A percentile compares a stretch with the other conserved stretches of the same genome.
Conservation (phyloP, 192 early-diverging fungal genomes). For the Coemansia brasiliensis region DNA sequence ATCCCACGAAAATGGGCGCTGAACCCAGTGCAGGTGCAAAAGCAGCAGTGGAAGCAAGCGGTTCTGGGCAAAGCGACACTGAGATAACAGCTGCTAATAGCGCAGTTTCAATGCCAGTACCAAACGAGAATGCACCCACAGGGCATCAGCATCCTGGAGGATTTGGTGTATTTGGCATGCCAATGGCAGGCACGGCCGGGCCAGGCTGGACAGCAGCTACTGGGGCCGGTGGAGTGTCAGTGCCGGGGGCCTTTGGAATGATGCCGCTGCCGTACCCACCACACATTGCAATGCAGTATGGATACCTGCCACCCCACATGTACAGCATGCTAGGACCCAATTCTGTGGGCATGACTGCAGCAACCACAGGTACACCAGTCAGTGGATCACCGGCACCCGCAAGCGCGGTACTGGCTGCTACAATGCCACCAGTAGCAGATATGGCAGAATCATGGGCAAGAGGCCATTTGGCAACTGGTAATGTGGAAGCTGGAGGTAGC, state of each 20-base stretch:
- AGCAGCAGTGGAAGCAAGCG: background rate
- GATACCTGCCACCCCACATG: constrained; percentile 49
- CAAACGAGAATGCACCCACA: constrained; percentile 7
- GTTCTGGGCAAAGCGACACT: background rate
- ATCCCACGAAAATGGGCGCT: background rate
- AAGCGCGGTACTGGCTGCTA: no score
- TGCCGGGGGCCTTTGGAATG: constrained; percentile 30
- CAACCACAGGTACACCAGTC: background rate
- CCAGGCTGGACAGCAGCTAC: constrained; percentile 17
- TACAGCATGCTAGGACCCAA: constrained; percentile 31
- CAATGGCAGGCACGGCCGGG: background rate
- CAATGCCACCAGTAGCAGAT: no score
- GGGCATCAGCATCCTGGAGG: constrained; percentile 16
- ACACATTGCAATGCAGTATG: constrained; percentile 45
- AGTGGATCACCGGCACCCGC: constrained; percentile 1
- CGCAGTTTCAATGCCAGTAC: constrained; percentile 17
- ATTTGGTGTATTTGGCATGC: constrained; percentile 16
- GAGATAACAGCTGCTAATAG: background rate
- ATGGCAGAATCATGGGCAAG: no score
- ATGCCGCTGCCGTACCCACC: constrained; percentile 48
- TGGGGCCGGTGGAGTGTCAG: background rate
- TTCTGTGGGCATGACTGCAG: constrained; percentile 1
- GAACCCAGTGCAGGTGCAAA: no score
- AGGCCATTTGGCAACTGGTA: background rate
- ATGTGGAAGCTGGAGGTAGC: background rate